A percentile compares a stretch with the other conserved stretches of the same genome.
Conservation (phyloP, 2,329 filamentous ascomycete genomes). For the Fusarium bulbicola region DNA sequence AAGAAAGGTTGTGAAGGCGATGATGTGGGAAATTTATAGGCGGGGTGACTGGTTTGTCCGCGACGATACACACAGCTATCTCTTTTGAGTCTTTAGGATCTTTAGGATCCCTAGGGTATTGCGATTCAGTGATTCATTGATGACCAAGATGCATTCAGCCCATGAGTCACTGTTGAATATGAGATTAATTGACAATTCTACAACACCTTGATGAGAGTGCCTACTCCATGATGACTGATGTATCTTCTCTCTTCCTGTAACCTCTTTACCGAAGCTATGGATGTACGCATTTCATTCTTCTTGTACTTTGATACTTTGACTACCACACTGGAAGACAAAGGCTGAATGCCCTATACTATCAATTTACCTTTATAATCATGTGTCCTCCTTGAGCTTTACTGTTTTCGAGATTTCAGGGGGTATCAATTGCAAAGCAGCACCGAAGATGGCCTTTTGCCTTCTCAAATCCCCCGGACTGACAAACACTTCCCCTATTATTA, state of each 20-base stretch:
- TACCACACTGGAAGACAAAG: neutral
- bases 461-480: neutral
- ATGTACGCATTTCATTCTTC: neutral
- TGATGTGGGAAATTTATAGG: neutral
- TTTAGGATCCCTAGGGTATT: neutral
- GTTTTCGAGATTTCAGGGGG: neutral
- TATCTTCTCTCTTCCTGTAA: neutral
- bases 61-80: neutral
- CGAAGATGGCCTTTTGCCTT: neutral
- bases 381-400: neutral
- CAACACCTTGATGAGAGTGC: neutral
- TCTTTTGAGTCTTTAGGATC: neutral
- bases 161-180: neutral
- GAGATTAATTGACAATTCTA: no score
- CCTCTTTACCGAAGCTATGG: neutral
- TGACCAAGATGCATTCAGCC: neutral
- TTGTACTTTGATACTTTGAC: accelerated
- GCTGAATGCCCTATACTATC: neutral
- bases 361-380: no score
- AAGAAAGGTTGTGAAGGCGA: neutral
- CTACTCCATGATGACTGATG: neutral
- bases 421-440: neutral
- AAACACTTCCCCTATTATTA: no score
- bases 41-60: neutral
- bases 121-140: neutral